Evolutionary conservation across 495 filamentous ascomycete genomes (phyloP).

Genomic region (Penicillium goetzii): DNA sequence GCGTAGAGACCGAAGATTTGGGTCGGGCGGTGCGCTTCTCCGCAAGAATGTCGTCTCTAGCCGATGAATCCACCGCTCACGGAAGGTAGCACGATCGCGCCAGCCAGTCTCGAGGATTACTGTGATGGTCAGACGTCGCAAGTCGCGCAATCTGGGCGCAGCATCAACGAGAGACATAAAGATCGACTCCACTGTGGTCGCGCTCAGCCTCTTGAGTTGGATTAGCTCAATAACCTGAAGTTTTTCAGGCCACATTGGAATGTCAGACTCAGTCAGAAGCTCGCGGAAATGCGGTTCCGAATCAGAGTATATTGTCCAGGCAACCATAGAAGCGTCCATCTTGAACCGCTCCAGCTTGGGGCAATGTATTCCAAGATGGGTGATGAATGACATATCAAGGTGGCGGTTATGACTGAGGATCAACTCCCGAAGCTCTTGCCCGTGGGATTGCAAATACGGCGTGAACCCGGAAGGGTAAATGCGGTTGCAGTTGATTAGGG

Average conservation of each 20-base stretch:
- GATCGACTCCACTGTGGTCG: conserved; percentile 67
- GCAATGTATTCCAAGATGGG: conserved; percentile 61
- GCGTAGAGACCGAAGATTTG: conserved; percentile 32
- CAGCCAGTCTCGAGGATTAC: conserved; percentile 75
- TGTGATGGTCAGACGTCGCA: conserved; percentile 70
- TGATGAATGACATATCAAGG: conserved; percentile 72
- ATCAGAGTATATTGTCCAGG: conserved; percentile 62
- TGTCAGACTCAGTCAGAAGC: conserved; percentile 60
- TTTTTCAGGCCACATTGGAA: conserved; percentile 74
- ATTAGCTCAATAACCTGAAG: conserved; percentile 71
- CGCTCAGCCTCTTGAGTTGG: conserved; percentile 72
- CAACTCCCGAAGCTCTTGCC: conserved; percentile 63
- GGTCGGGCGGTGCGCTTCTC: conserved; percentile 53
- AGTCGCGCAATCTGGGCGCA: conserved; percentile 60
- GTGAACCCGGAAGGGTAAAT: conserved; percentile 62
- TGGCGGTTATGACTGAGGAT: conserved; percentile 75
- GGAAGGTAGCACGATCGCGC: conserved; percentile 74
- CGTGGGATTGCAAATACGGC: conserved; percentile 64
- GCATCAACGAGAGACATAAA: conserved; percentile 74
- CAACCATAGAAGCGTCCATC: conserved; percentile 74
- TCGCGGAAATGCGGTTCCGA: conserved; percentile 70
- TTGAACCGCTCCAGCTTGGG: conserved; percentile 68
- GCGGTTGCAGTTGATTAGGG: conserved; percentile 74
- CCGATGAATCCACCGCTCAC: conserved; percentile 69
- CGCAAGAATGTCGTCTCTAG: conserved; percentile 69